Percentiles rank a stretch among this genome's conserved stretches.
Conservation (phyloP, 176 grass and related monocot species). For the Raddia guianensis region DNA sequence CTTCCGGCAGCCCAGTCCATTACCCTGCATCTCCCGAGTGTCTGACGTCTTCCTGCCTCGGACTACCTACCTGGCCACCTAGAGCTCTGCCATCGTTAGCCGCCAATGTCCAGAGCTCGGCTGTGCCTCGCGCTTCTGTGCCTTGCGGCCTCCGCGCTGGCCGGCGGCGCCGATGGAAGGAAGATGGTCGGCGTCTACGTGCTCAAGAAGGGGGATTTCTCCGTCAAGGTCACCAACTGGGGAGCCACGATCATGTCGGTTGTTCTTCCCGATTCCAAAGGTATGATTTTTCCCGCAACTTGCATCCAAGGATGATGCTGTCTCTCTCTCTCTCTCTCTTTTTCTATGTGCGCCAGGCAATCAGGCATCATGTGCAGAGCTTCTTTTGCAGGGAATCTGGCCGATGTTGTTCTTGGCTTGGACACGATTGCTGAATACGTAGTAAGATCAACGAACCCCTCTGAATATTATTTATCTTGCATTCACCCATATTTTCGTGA, state of each 20-base stretch:
- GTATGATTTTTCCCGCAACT: background rate
- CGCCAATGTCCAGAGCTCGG: constrained; percentile 51
- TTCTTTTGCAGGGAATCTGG: constrained; percentile 61
- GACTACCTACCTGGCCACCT: no score
- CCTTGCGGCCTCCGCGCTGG: constrained; percentile 32
- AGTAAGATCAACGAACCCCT: constrained; percentile 47
- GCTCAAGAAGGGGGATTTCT: constrained; percentile 76
- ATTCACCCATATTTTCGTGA: background rate
- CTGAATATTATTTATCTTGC: background rate
- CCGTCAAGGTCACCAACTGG: constrained; percentile 74
- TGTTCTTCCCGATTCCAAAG: constrained; percentile 73
- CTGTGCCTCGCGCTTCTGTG: constrained; percentile 41
- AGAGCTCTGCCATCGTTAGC: background rate
- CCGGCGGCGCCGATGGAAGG: constrained; percentile 32
- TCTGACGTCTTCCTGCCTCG: background rate
- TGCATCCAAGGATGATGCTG: background rate
- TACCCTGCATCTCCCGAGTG: background rate
- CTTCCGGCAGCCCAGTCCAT: background rate
- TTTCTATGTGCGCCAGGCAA: background rate
- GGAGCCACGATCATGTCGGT: constrained; percentile 69
- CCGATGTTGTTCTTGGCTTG: constrained; percentile 77
- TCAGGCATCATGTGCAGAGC: background rate
- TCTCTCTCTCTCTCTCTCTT: background rate
- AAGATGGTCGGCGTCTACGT: constrained; percentile 65
- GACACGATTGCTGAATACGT: constrained; percentile 79